Conservation (phyloP, 1,139 yeast genomes). For the Sugiyamaella castrensis region DNA sequence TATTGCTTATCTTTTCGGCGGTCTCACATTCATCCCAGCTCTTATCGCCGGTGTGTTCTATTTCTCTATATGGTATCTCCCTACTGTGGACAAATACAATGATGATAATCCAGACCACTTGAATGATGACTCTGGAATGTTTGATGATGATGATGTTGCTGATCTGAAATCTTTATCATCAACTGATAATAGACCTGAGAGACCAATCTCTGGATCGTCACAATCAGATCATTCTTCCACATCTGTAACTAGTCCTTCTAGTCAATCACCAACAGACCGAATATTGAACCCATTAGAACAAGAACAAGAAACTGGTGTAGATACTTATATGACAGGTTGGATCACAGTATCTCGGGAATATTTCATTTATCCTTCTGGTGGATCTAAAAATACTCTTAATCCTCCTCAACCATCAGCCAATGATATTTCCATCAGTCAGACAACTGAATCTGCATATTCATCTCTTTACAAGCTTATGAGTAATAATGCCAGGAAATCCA, state of each 20-base stretch:
- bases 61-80: conserved; percentile 38
- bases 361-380: conserved; percentile 44
- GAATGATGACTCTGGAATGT: background rate
- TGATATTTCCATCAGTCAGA: conserved; percentile 37
- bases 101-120: background rate
- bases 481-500: conserved; percentile 24
- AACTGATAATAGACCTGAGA: too few species aligned
- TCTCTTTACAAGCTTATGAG: conserved; percentile 58
- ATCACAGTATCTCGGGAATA: conserved; percentile 77
- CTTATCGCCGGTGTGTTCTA: conserved; percentile 40
- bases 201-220: too few species aligned
- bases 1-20: conserved; percentile 62
- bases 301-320: conserved; percentile 55
- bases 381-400: conserved; percentile 30
- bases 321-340: conserved; percentile 74
- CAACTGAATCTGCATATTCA: conserved; percentile 55
- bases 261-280: background rate
- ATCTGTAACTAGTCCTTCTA: background rate
- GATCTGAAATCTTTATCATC: background rate
- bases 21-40: conserved; percentile 71
- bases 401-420: conserved; percentile 32
- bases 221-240: too few species aligned
- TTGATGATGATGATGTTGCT: background rate
- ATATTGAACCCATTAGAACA: conserved; percentile 43
- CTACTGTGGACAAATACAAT: conserved; percentile 25